Percentiles rank a stretch among this genome's conserved stretches.
Evolutionary conservation across 768 basidiomycete genomes (phyloP).

Genomic region (Termitomyces sp.): DNA sequence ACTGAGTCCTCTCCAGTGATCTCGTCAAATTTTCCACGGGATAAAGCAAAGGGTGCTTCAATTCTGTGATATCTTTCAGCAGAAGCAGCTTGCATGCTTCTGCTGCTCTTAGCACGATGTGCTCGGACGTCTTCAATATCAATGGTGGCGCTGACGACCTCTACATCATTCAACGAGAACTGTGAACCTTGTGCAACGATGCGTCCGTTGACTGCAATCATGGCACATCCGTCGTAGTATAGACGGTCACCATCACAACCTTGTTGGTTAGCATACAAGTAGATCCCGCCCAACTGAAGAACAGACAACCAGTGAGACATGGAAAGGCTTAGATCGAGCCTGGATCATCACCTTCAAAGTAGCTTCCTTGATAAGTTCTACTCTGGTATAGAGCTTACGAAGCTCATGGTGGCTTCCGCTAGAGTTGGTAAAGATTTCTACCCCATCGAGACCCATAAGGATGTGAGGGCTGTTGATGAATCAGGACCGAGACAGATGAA

Average conservation of each 20-base stretch:
- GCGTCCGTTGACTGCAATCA: slow-evolving; percentile 93
- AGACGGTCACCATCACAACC: slow-evolving; percentile 97
- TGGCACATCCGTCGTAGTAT: slow-evolving; percentile 95
- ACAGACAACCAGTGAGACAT: background rate
- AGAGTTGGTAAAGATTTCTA: slow-evolving; percentile 98
- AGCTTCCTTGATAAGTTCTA: slow-evolving; percentile 95
- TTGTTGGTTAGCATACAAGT: slow-evolving; percentile 98
- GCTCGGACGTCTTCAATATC: slow-evolving; percentile 96
- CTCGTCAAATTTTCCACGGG: slow-evolving; percentile 67
- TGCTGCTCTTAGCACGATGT: slow-evolving; percentile 76
- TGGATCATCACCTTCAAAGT: slow-evolving; percentile 69
- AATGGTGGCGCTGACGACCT: slow-evolving; percentile 92
- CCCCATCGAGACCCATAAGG: slow-evolving; percentile 95
- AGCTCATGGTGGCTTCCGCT: slow-evolving; percentile 98
- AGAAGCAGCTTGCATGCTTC: slow-evolving; percentile 84
- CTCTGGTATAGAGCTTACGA: slow-evolving; percentile 86
- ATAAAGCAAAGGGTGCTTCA: slow-evolving; percentile 75
- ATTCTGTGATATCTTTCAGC: slow-evolving; percentile 76
- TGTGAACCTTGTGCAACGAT: slow-evolving; percentile 95
- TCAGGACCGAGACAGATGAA: background rate
- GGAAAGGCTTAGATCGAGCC: background rate
- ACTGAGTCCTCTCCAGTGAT: slow-evolving; percentile 45
- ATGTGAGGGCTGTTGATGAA: slow-evolving; percentile 81
- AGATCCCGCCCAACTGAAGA: slow-evolving; percentile 87
- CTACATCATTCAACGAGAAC: slow-evolving; percentile 93